Evolutionary conservation across 352 stramenopile genomes (phyloP).

Genomic region (Pythium aquatile): DNA sequence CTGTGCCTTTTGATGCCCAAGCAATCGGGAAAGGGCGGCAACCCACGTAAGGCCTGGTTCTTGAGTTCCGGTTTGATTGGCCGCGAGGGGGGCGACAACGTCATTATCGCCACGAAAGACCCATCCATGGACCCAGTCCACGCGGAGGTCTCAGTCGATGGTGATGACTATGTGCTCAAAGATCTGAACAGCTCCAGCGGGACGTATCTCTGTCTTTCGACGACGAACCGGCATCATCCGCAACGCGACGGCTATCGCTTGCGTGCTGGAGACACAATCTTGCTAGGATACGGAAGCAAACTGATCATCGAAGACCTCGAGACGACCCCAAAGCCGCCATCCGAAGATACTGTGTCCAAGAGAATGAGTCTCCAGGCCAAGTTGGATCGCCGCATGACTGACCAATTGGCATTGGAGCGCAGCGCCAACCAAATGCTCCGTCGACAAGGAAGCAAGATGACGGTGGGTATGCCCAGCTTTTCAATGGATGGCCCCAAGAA

Average conservation of each 20-base stretch:
- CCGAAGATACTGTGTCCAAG: neutral
- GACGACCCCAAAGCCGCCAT: conserved; percentile 8
- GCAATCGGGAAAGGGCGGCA: conserved; percentile 21
- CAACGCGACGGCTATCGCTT: conserved; percentile 71
- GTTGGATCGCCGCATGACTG: conserved; percentile 23
- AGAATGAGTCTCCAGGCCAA: conserved; percentile 14
- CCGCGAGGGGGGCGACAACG: conserved; percentile 49
- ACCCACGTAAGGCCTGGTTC: conserved; percentile 58
- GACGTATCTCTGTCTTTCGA: conserved; percentile 73
- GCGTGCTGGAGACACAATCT: conserved; percentile 45
- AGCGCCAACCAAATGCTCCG: conserved; percentile 7
- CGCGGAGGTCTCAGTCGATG: conserved; percentile 51
- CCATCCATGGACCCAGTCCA: conserved; percentile 63
- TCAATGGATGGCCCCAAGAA: conserved; percentile 15
- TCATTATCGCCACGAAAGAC: conserved; percentile 52
- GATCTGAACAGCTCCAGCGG: conserved; percentile 47
- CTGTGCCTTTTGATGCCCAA: conserved; percentile 52
- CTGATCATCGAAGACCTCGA: conserved; percentile 36
- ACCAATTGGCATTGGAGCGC: conserved; percentile 17
- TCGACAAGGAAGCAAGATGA: conserved; percentile 14
- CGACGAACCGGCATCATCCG: conserved; percentile 58
- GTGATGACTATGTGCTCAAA: conserved; percentile 62
- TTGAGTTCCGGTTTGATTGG: conserved; percentile 57
- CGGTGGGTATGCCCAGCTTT: conserved; percentile 16
- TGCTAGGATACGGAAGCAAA: conserved; percentile 40